Base-by-base conservation (phyloP, 1,284 basidiomycete species). In the Mycosarcoma mackinlayi region DNA sequence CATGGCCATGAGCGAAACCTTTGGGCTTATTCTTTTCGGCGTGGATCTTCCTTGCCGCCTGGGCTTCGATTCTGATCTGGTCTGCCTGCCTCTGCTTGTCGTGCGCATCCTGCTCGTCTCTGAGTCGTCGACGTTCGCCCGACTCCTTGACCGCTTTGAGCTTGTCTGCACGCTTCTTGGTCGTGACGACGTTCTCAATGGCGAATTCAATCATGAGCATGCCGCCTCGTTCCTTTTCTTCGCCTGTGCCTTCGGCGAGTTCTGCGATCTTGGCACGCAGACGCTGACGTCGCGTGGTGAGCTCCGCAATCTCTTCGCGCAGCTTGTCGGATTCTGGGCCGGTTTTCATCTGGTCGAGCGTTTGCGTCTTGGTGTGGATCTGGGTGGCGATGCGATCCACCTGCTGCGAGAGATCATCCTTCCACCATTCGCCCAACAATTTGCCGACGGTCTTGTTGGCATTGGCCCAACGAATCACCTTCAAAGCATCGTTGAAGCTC, bases 401-500 rank as follows among this genome's bases (percentile, higher is more conserved):
- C 25, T 60, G 59, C 23, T 55, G 50, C 35, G 67, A 61, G 4
- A 82, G 75, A 23, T 82, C 80, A 16, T 78, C 73, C 10, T 41
- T 54, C 71, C 74, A 77, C 77, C 76, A 81, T 47, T 73, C 65
- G 23, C 52, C 45, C 19, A 82, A 66, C 0, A 79, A 56, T 21
- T 63, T 62, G 4, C 39, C 46, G 16, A 79, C 61, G 4, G 53
- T 44, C 24, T 70, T 70, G 83, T 95, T 94, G 80, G 92, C 95
- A 85, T 98, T 99, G 16, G 91, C 90, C 92, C 93, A 98, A 21
- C 95, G 87, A 31, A 98, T 84, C 1, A 97, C 91, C 39, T 92
- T 90, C 30, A 99, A 86, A 3, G 94, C 93, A 79, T 98, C 93
- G 10, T 90, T 88, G 81, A 97, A 95, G 24, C 85, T 87, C 34